Evolutionary conservation across 192 early-diverging fungal genomes (phyloP), one percentile per base, ranked within the genome.

Genomic region (Mortierella antarctica): DNA sequence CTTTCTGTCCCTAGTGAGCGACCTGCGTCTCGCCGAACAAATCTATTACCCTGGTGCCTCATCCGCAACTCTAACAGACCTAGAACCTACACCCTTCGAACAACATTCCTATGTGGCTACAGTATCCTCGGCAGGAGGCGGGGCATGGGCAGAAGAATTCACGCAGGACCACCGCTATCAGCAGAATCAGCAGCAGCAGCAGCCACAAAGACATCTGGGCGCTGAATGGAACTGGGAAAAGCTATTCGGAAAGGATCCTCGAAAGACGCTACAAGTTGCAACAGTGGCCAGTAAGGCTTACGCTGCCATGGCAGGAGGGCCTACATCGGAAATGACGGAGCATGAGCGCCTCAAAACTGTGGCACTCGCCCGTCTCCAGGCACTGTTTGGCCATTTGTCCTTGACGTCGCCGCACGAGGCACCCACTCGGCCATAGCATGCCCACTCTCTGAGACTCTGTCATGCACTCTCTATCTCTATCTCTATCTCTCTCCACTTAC

Each of bases 161-260:
- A 17, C 56, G 2, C 15, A 17, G 8, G 39, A 78, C 15, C 42
- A 51, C 13, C 44, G 10, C 4, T 58, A 63, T 8, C 15, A 23
- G 15, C 45, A 31, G 9, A 23, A 63, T 3, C 41, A 57, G 41
- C 50, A 62, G 10, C 53, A 65, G 13, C 48, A 59, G 45, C 9
- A 54, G 5, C 14, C 23, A 39, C 44, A 59, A 48, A 58, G 52
- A n/a, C 44, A 54, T 14, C 39, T 57, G 18, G 70, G 70, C 17
- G 77, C 77, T 42, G 77, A 80, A 42, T 80, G 77, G 77, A 80
- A 62, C 21, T 80, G 77, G 77, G 77, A 80, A 63, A 71, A 68
- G 21, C 15, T 72, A 7, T 80, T 80, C 57, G 77, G 77, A 31
- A 80, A 72, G 44, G 70, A 72, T 21, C 77, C 77, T 7, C 65